phyloP scores from a whole-genome alignment of 495 filamentous ascomycete species.

The Xeromyces bisporus region DNA sequence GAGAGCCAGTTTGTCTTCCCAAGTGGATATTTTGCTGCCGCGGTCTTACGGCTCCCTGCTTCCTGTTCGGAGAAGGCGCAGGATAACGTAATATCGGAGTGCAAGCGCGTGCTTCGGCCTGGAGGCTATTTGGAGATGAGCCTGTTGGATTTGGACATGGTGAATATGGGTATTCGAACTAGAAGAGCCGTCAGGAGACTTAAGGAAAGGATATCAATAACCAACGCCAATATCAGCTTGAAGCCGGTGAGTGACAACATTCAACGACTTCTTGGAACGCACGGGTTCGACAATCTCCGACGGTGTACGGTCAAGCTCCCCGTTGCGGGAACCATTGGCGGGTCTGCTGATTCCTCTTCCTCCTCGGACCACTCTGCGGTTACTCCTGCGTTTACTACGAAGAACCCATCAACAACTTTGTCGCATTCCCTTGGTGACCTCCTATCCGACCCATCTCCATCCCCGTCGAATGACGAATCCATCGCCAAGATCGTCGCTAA shows the following conservation, averaged over 20 bases:
- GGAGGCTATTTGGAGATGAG: conserved; percentile 82
- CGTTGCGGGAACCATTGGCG: conserved; percentile 47
- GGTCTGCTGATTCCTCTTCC: conserved; percentile 24
- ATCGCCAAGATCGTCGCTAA: conserved; percentile 84
- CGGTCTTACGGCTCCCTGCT: conserved; percentile 77
- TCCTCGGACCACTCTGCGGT: too few relatives aligned
- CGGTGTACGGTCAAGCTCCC: conserved; percentile 81
- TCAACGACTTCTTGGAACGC: conserved; percentile 53
- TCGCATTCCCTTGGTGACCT: conserved; percentile 57
- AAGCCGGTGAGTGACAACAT: conserved; percentile 65
- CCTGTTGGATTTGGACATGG: conserved; percentile 69
- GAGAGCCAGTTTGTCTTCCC: conserved; percentile 70
- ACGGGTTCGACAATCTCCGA: conserved; percentile 72
- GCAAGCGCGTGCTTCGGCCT: conserved; percentile 76
- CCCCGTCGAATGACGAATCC: conserved; percentile 49
- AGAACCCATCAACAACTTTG: too few relatives aligned
- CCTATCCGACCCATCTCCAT: conserved; percentile 39
- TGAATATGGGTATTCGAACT: conserved; percentile 68
- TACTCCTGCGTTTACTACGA: too few relatives aligned
- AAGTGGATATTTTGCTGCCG: conserved; percentile 63
- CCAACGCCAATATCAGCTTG: conserved; percentile 45
- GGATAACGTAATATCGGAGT: conserved; percentile 67
- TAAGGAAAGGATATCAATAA: conserved; percentile 56
- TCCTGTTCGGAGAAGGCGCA: conserved; percentile 59
- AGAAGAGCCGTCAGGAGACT: conserved; percentile 59